Evolutionary conservation across 108 stramenopile genomes (phyloP).

Genomic region (Seminavis robusta): DNA sequence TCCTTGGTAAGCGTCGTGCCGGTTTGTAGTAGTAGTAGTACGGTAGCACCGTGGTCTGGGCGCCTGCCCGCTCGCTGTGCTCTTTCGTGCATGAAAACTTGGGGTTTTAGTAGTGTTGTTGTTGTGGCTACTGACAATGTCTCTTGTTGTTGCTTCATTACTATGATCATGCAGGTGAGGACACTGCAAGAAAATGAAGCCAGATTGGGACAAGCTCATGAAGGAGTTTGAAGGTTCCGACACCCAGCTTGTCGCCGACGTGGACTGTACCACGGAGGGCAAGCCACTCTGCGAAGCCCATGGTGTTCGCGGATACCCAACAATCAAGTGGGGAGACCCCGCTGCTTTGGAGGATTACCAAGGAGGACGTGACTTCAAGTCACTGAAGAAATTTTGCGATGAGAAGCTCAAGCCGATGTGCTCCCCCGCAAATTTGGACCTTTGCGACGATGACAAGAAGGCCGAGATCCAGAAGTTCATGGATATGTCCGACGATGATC

Average conservation of each 20-base stretch:
- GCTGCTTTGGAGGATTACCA: slow-evolving; percentile 63
- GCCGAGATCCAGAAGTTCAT: slow-evolving; percentile 50
- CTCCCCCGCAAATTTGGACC: slow-evolving; percentile 53
- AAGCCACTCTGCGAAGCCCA: slow-evolving; percentile 65
- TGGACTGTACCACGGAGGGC: slow-evolving; percentile 74
- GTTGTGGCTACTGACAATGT: not conserved
- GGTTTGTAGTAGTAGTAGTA: too few species aligned
- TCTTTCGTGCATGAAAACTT: not conserved
- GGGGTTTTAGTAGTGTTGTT: not conserved
- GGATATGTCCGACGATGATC: slow-evolving; percentile 40
- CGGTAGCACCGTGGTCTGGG: too few species aligned
- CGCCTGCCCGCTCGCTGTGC: too few species aligned
- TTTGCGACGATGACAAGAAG: slow-evolving; percentile 72
- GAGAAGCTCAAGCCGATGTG: slow-evolving; percentile 77
- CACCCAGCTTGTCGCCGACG: slow-evolving; percentile 62
- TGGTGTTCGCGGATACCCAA: slow-evolving; percentile 81
- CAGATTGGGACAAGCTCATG: slow-evolving; percentile 75
- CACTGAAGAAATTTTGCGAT: slow-evolving; percentile 62
- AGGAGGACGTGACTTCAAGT: slow-evolving; percentile 59
- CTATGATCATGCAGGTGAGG: slow-evolving; percentile 49
- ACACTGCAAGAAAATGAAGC: slow-evolving; percentile 69
- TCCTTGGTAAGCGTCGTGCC: slow-evolving; percentile 56
- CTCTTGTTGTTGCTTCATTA: slow-evolving; percentile 25
- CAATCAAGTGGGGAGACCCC: slow-evolving; percentile 77
- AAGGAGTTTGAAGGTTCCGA: slow-evolving; percentile 43